Evolutionary conservation across 2,329 filamentous ascomycete species (phyloP), one percentile per base, ranked within the genome.

Genomic region (Penicillium sp.): DNA sequence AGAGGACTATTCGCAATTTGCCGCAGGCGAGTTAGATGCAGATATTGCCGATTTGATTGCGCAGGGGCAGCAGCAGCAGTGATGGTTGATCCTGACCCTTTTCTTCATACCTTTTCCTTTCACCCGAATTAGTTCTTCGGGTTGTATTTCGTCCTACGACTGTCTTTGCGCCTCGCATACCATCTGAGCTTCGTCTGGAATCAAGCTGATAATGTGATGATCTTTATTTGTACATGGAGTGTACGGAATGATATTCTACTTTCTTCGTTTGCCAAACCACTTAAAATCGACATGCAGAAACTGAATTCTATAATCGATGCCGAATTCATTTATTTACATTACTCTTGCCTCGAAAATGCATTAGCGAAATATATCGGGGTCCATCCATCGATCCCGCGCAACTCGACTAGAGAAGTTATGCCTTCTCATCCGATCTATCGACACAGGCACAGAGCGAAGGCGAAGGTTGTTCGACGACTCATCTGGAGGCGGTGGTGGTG

Each of bases 1-100:
- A 36, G 65, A 67, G 40, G 64, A 62, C 31, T 65, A 64, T 46
- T 62, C 65, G 28, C 67, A 70, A 27, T 72, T 69, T 48, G 68
- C 72, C 1, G 65, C 68, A 6, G 75, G 73, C 9, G 76, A 74
- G 13, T 64, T 82, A 47, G 79, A 82, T 55, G 75, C 72, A 6
- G 77, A 80, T 57, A 72, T 82, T 32, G 74, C 74, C 7, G 75
- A 76, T 44, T 66, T 82, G 59, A 59, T 79, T 48, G 68, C 72
- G 38, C 68, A 70, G 42, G 69, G 71, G 45, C 64, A 59, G 32
- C 52, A 54, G 13, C 45, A 52, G 30, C 42, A 39, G 29, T 45
- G 30, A 23, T 6, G 11, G n/a, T n/a, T n/a, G n/a, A n/a, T 9
- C 18, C 18, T 27, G 25, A 13, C 6, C 10, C 9, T 27, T 5